Base-by-base conservation (phyloP, 805 yeast genomes). In the Komagataella ulmi region DNA sequence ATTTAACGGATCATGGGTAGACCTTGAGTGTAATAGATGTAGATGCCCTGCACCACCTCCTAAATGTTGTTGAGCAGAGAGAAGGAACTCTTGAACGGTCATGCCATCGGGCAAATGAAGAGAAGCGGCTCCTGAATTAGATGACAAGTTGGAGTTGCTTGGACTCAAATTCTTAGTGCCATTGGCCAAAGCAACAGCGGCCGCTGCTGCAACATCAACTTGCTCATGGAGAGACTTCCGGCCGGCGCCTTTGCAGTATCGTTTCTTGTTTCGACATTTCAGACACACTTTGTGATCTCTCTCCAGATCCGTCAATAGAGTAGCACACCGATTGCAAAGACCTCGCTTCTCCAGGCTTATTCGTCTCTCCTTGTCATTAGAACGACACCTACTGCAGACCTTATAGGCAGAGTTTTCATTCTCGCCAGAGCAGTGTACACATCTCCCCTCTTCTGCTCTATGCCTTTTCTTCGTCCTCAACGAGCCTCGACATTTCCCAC, bases 351-450 rank as follows among this genome's bases (percentile, higher is more conserved):
- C 86, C 54, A 81, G 63, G 50, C 73, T 73, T 36, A 76, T 69
- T 53, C 87, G 64, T 55, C 87, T 68, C 48, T 75, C 65, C 59
- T 76, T 79, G 59, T 81, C 87, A 56, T 78, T 80, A 48, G 71
- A 76, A 53, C 87, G 69, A 61, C 88, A 82, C 55, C 85, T 66
- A 54, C 73, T 67, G 59, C 88, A 82, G n/a, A 82, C 87, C 59
- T 81, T 81, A 63, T 68, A 81, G 50, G 69, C 70, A 6, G 72
- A 61, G 17, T 65, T 58, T 44, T 71, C 75, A 51, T 73, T 72
- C 6, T 81, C 80, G 2, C 85, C 85, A 1, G 81, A 70, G 55
- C 88, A 82, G 59, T 82, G 87, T 14, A 82, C 84, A 65, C 88
- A 82, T 57, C 74, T 75, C 0, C 88, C 87, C 56, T 72, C 75